These are phyloP conservation scores for Calonectria hawksworthii DNA, from an alignment of 2,329 filamentous ascomycete species.

Conservation along the genomic window DNA sequence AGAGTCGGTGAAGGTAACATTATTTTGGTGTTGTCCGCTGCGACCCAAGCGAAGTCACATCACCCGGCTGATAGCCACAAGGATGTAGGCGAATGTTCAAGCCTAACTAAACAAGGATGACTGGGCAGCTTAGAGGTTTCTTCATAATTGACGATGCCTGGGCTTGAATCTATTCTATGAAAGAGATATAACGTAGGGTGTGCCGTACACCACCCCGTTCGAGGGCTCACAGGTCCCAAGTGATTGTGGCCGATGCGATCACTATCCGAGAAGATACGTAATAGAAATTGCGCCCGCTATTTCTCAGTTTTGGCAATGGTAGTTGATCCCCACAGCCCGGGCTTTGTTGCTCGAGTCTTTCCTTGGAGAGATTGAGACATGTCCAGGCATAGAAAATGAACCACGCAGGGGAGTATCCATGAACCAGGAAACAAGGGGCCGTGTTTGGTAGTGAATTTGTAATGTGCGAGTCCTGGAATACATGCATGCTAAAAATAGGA, in stretches of 20 bases:
- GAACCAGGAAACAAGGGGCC: constrained; percentile 60
- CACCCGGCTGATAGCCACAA: constrained; percentile 51
- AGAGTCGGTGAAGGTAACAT: constrained; percentile 56
- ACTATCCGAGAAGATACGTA: constrained; percentile 68
- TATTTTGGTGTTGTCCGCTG: constrained; percentile 49
- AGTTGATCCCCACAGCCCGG: constrained; percentile 53
- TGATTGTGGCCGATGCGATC: constrained; percentile 58
- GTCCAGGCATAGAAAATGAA: constrained; percentile 55
- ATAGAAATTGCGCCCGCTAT: constrained; percentile 52
- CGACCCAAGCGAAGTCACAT: constrained; percentile 48
- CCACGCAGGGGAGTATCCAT: constrained; percentile 61
- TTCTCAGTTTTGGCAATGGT: constrained; percentile 34
- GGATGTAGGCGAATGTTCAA: constrained; percentile 52
- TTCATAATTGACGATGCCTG: constrained; percentile 59
- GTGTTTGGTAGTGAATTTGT: constrained; percentile 63
- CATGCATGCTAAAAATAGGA: constrained; percentile 66
- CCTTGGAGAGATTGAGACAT: constrained; percentile 48
- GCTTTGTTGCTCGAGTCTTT: constrained; percentile 56
- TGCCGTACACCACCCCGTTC: constrained; percentile 34
- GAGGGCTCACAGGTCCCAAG: constrained; percentile 39
- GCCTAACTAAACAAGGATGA: constrained; percentile 51
- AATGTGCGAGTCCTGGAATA: constrained; percentile 63
- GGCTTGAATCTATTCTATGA: constrained; percentile 67
- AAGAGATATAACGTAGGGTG: constrained; percentile 58
- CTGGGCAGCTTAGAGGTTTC: constrained; percentile 57